These are phyloP conservation scores for Diaporthe eres DNA, from an alignment of 2,329 filamentous ascomycete genomes.

Conservation along the genomic window DNA sequence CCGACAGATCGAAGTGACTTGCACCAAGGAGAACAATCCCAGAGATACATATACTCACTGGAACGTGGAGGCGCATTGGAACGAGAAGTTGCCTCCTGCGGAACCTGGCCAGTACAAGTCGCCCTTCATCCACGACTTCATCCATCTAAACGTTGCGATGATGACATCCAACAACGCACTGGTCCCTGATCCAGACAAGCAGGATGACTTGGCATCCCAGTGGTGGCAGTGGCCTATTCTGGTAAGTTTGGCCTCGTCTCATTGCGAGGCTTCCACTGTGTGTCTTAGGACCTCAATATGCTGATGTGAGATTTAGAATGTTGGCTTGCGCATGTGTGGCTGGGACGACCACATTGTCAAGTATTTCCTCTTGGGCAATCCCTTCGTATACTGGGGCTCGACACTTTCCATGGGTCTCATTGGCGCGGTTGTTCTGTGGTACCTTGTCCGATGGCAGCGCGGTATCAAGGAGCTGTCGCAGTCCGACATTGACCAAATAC, in stretches of 20 bases:
- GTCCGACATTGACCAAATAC: conserved; percentile 90
- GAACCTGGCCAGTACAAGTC: conserved; percentile 95
- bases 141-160: conserved; percentile 99
- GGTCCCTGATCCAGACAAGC: conserved; percentile 97
- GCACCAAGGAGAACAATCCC: conserved; percentile 92
- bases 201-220: conserved; percentile 95
- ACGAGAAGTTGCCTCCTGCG: conserved; percentile 90
- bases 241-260: background rate
- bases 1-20: conserved; percentile 99
- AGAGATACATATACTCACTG: conserved; percentile 96
- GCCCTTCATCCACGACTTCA: conserved; percentile 96
- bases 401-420: conserved; percentile 84
- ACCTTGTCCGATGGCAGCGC: conserved; percentile 94
- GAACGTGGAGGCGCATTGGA: conserved; percentile 97
- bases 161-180: conserved; percentile 99
- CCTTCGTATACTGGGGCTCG: conserved; percentile 94
- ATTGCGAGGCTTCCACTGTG: no score
- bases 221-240: conserved; percentile 99
- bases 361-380: conserved; percentile 98
- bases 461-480: conserved; percentile 87
- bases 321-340: conserved; percentile 97
- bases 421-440: conserved; percentile 82
- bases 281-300: background rate
- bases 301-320: conserved; percentile 62
- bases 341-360: conserved; percentile 98